Base-by-base conservation (phyloP, 805 yeast genomes). In the Cyberlindnera mycetangii region DNA sequence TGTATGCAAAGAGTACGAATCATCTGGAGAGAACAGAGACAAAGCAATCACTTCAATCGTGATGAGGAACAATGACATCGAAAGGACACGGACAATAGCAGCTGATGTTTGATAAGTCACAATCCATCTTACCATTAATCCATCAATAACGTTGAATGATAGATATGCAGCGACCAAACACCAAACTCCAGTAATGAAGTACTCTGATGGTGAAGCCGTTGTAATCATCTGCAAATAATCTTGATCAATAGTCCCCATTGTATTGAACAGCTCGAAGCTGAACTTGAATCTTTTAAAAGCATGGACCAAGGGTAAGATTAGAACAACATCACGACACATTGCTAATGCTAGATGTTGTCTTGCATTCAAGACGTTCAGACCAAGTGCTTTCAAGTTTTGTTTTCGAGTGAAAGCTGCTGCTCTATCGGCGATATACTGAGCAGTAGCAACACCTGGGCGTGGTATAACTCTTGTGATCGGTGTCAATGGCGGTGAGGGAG, bases 41-140 rank as follows among this genome's bases (percentile, higher is more conserved):
- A 84, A 69, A 36, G 88, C 66, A 34, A 85, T 72, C 53, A 84
- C 83, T 56, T 88, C 89, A 25, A 84, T 69, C 7, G 87, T 76
- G 14, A 85, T 75, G 42, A 88, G 71, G 14, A 89, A 71, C 31
- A 89, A 68, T 5, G 92, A 83, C 80, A 89, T 83, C 11, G 95
- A 82, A 38, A 89, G 69, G 75, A 90, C 87, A 42, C 98, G 72
- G 17, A 92, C 75, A 15, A 90, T 86, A 0, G 96, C 95, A 0
- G 96, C 98, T 1, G 86, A 73, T 0, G 88, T 82, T 45, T 89
- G 85, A 63, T 92, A 92, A 34, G 85, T 88, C 34, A 90, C 95
- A 21, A 92, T 87, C 95, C 98, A 92, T 35, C 98, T 73, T 22
- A 89, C 84, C 83, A 90, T 88, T 37, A 92, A 69, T 0, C 96